Evolutionary conservation across 208 protist species (phyloP), one percentile per base, ranked within the genome.

Genomic region (Crithidia acanthocephali): DNA sequence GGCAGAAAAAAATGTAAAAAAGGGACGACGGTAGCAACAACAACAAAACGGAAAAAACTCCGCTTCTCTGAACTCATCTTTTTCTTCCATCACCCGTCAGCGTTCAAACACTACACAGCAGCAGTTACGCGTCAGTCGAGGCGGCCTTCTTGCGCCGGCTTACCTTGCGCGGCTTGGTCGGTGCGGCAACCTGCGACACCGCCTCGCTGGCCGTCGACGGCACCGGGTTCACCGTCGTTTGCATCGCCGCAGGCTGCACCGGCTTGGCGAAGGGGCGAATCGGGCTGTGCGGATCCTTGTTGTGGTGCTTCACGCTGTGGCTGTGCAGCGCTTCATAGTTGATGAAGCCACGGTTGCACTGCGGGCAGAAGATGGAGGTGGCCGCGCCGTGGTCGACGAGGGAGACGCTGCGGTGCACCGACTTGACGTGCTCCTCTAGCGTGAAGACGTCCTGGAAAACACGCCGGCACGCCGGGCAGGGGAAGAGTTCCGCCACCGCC

Each of bases 401-500:
- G 37, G 47, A 22, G 35, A 93, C 64, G 0, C 63, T 74, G 8
- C 76, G 74, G 76, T 95, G 91, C 51, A 50, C 22, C 16, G 72
- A 33, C 28, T 55, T 78, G 18, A 95, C 74, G 71, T 96, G 92
- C 27, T 81, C 71, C 35, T 87, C 79, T 22, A 96, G 79, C 7
- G 84, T 81, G 58, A 84, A 85, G 25, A 81, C 48, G 58, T 93
- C 87, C 11, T 76, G 32, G 52, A 94, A 91, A 23, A 86, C 66
- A 35, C 92, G 92, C 68, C 91, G 90, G 72, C 92, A 96, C 28
- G 87, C 87, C 11, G 92, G 92, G 72, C 92, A 96, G 15, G 88
- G 88, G 71, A 83, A 83, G 11, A 68, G 25, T 60, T 91, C 74
- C 15, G 68, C 20, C 60, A 63, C 51, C 23, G 71, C 37, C 11